Evolutionary conservation across 2,329 filamentous ascomycete genomes (phyloP).

Genomic region (Phyllosticta paracitricarpa): DNA sequence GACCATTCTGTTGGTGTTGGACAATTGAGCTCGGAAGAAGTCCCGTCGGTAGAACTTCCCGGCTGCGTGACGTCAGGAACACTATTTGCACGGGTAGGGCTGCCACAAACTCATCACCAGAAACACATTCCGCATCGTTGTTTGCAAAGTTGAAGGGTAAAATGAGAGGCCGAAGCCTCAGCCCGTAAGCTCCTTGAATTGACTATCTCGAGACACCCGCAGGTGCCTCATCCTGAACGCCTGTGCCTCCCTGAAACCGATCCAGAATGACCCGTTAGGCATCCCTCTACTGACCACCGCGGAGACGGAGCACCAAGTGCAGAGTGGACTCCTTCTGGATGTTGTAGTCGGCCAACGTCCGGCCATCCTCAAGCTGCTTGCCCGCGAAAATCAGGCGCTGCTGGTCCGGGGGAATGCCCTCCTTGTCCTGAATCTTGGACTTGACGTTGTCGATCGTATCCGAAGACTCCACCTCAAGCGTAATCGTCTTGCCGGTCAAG

Average conservation of each 20-base stretch:
- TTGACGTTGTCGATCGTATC: conserved; percentile 95
- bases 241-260: neutral
- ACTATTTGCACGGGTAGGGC: too few species aligned
- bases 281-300: conserved; percentile 33
- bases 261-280: neutral
- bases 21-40: too few species aligned
- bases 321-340: conserved; percentile 59
- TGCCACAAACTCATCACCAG: too few species aligned
- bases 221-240: conserved; percentile 5
- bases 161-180: conserved; percentile 1
- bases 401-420: conserved; percentile 87
- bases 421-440: conserved; percentile 71
- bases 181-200: conserved; percentile 6
- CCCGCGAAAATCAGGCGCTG: conserved; percentile 89
- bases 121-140: neutral
- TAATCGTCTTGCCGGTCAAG: conserved; percentile 80
- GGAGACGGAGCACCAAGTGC: conserved; percentile 53
- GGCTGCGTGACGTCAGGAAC: too few species aligned
- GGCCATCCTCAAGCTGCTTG: conserved; percentile 87
- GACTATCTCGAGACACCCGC: conserved; percentile 3
- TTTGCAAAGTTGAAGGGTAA: neutral
- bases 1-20: too few species aligned
- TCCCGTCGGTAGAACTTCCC: too few species aligned
- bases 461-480: conserved; percentile 76
- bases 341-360: conserved; percentile 89